Evolutionary conservation across 2,329 filamentous ascomycete genomes (phyloP), one percentile per base, ranked within the genome.

Genomic region (Penicillium brasilianum): DNA sequence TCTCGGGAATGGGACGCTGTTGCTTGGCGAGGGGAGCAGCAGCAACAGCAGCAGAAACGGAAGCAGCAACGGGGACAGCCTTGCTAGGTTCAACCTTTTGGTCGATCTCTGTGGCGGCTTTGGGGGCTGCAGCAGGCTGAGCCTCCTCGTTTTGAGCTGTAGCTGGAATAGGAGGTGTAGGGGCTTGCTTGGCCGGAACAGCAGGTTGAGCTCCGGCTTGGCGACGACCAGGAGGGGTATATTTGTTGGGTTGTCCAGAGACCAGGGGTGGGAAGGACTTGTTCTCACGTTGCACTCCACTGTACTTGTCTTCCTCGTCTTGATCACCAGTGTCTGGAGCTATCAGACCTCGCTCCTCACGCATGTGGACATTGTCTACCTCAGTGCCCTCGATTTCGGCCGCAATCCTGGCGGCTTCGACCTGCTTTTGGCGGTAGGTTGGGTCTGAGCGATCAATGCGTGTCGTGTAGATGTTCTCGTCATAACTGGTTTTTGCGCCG

Each of bases 241-340:
- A 99, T 77, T 92, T 94, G 77, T 87, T 88, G 22, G 84, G 77
- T 56, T 83, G 82, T 10, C 85, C 83, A 59, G 83, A 84, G 30
- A 81, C 75, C 34, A 96, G 82, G n/a, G 90, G 85, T 6, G 89
- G 86, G 69, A 90, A 90, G 58, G 82, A 80, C 58, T 73, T 72
- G 43, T 76, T 72, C 43, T 91, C 88, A 66, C 94, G 88, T 64
- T 89, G 89, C 58, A 99, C 95, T 74, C 94, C 94, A 73, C 93
- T 97, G 79, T 98, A 98, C 74, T 95, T 97, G 74, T 96, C 93
- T 80, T 99, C 95, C 78, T 99, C 95, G 66, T 97, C 92, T 30
- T 85, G 77, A 14, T 87, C 89, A 60, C 85, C 88, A 55, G 88
- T 87, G 55, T 90, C 85, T 41, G 86, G 84, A 10, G 84, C 81